A percentile compares a stretch with the other conserved stretches of the same genome.
Conservation (phyloP, 2,329 filamentous ascomycete genomes). For the Ambrosiella cleistominuta region DNA sequence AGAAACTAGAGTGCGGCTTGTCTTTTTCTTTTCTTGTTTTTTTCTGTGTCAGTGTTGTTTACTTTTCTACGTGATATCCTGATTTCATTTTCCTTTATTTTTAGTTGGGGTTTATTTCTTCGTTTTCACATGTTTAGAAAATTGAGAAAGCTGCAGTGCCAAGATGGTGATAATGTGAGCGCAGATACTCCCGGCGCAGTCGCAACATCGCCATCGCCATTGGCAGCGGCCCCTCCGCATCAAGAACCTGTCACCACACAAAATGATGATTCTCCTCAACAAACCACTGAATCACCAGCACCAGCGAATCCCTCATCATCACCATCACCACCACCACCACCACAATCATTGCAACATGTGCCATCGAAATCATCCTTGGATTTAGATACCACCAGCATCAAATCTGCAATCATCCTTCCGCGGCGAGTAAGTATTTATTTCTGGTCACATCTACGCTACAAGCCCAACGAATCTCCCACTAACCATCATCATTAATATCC, state of each 20-base stretch:
- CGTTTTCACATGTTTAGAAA: neutral
- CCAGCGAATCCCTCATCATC: too few species aligned
- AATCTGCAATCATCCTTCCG: neutral
- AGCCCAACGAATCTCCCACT: neutral
- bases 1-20: neutral
- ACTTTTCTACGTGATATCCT: neutral
- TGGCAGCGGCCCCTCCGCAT: neutral
- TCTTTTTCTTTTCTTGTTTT: neutral
- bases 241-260: neutral
- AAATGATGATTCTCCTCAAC: neutral
- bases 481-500: neutral
- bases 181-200: neutral
- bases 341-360: neutral
- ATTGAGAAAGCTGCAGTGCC: neutral
- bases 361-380: neutral
- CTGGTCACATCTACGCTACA: neutral
- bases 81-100: neutral
- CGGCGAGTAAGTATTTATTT: constrained; percentile 3
- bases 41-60: neutral
- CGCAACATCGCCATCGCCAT: constrained; percentile 3
- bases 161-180: neutral
- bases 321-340: too few species aligned
- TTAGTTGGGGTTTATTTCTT: neutral
- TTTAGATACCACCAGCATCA: neutral
- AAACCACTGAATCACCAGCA: neutral